Percentiles rank a stretch among this genome's conserved stretches.
Conservation (phyloP, 176 grass and related monocot genomes). For the Phoenix dactylifera region DNA sequence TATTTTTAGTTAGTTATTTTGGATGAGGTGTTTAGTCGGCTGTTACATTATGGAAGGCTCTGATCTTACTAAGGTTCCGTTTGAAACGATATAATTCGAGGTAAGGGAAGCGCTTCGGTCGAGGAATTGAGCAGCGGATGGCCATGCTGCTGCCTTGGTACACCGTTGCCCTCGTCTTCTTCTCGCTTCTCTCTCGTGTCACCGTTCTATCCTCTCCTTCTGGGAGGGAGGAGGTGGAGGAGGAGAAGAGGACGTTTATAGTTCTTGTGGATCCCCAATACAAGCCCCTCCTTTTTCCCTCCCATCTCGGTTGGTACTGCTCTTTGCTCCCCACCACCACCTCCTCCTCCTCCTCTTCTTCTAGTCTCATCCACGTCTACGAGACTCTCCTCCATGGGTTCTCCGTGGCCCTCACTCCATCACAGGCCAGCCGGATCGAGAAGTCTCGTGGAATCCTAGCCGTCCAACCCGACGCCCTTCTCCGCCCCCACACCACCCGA, state of each 20-base stretch:
- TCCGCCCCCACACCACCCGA: slow-evolving; percentile 61
- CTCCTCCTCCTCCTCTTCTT: slow-evolving; percentile 12
- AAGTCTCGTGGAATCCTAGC: slow-evolving; percentile 59
- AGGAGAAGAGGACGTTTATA: slow-evolving; percentile 58
- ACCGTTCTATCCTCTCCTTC: slow-evolving; percentile 6
- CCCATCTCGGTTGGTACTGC: slow-evolving; percentile 63
- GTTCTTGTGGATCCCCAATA: slow-evolving; percentile 51
- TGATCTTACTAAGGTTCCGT: too few species aligned
- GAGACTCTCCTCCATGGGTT: slow-evolving; percentile 81
- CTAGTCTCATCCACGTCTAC: slow-evolving; percentile 60
- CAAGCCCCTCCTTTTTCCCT: slow-evolving; percentile 64
- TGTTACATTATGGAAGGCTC: too few species aligned
- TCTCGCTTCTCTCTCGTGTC: neutral
- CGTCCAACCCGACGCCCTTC: slow-evolving; percentile 61
- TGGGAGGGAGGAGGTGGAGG: neutral
- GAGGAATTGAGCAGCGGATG: too few species aligned
- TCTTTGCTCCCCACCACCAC: slow-evolving; percentile 39
- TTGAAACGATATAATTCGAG: too few species aligned
- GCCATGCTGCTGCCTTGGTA: too few species aligned
- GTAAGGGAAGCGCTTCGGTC: too few species aligned
- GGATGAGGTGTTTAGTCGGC: too few species aligned
- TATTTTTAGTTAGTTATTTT: too few species aligned
- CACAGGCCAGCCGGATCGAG: slow-evolving; percentile 37
- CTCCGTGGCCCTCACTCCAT: slow-evolving; percentile 39
- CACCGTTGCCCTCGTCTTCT: neutral